phyloP scores from a whole-genome alignment of 2,329 filamentous ascomycete species.

The Pseudocercospora cruenta region DNA sequence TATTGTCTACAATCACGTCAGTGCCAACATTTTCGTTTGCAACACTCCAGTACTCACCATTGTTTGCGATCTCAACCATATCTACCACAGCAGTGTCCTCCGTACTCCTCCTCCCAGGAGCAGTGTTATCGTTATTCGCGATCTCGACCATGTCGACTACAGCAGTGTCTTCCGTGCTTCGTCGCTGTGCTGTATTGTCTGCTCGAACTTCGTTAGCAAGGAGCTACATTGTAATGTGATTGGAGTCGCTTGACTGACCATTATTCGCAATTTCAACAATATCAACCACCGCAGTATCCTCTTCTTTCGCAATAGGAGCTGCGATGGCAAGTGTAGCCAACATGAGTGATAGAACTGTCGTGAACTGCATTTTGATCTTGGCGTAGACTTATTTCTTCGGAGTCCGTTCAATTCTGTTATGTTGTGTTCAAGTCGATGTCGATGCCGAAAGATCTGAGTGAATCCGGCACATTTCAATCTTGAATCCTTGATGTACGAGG shows the following conservation, averaged over 20 bases:
- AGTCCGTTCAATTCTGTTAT: not conserved
- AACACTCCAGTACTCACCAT: not conserved
- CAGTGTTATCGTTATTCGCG: not conserved
- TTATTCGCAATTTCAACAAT: conserved; percentile 10
- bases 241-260: not conserved
- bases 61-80: conserved; percentile 10
- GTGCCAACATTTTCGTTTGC: too few relatives aligned
- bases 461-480: too few relatives aligned
- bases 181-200: not conserved
- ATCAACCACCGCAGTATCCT: conserved; percentile 1
- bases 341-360: not conserved
- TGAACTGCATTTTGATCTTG: not conserved
- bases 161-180: not conserved
- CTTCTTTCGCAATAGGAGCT: conserved; percentile 4
- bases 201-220: too few relatives aligned
- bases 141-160: not conserved
- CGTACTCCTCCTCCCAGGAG: not conserved
- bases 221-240: not conserved
- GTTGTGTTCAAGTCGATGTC: not conserved
- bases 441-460: not conserved
- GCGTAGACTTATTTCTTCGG: not conserved
- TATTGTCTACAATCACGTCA: not conserved
- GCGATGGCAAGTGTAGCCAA: not conserved
- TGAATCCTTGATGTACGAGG: too few relatives aligned
- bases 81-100: conserved; percentile 2